Evolutionary conservation across 2,329 filamentous ascomycete genomes (phyloP), one percentile per base, ranked within the genome.

Genomic region (Aureobasidium zeae): DNA sequence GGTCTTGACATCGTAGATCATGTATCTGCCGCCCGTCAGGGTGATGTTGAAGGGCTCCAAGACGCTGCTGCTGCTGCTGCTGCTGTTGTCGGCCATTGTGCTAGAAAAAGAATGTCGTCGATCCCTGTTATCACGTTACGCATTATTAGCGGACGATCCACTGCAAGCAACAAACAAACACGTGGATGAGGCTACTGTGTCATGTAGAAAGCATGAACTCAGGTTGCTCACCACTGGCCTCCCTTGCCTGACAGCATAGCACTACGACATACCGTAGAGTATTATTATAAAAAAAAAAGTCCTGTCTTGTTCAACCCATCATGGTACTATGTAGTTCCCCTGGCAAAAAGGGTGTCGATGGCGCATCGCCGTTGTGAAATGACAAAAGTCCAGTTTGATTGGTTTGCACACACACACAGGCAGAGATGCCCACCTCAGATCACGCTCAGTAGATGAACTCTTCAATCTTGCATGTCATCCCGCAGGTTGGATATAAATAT

Each of bases 1-100:
- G 51, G 80, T 78, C 58, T 87, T 77, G 55, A 87, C 77, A 60
- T 94, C 86, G 70, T 95, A 96, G 53, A 98, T 71, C 49, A 95
- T 77, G 67, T 89, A 95, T 51, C 84, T 81, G 53, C 81, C 79
- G 36, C 80, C 79, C 49, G 94, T 78, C 58, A 76, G 73, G 52
- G 85, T 89, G 57, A 96, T 91, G 49, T 85, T 79, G 50, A 94
- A 74, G 8, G 76, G 77, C 53, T 78, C 71, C 11, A 59, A 51
- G 45, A 67, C 59, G n/a, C n/a, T n/a, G n/a, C n/a, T n/a, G n/a
- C n/a, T n/a, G n/a, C n/a, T n/a, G n/a, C n/a, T n/a, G n/a, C n/a
- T n/a, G 46, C 57, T 49, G 36, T 52, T 53, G 47, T 57, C 51
- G 48, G 59, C 57, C 57, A 63, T 61, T 28, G 21, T 30, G 46